A percentile compares a stretch with the other conserved stretches of the same genome.
These are phyloP conservation scores for Globisporangium abappressorium DNA, from an alignment of 352 stramenopile species.

Conservation along the genomic window DNA sequence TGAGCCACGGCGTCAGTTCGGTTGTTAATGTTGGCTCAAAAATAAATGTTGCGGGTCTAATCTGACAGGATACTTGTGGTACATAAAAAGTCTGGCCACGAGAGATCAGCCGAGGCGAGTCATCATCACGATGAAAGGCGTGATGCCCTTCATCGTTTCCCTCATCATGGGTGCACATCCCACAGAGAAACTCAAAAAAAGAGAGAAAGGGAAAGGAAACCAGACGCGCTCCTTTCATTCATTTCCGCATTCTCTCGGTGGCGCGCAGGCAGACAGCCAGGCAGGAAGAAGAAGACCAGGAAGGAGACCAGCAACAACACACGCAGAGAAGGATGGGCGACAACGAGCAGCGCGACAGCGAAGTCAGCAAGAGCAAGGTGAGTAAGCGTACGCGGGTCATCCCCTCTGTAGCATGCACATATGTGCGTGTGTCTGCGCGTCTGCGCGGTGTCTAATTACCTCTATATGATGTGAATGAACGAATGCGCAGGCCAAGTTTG, in stretches of 20 bases:
- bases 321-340: not conserved
- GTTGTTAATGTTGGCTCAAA: too few relatives aligned
- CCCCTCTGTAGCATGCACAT: too few relatives aligned
- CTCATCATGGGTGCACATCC: conserved; percentile 1
- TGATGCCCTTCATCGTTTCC: too few relatives aligned
- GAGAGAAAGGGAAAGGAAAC: not conserved
- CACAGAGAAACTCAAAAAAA: not conserved
- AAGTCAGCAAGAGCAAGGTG: conserved; percentile 6
- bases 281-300: not conserved
- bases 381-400: not conserved
- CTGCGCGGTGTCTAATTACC: not conserved
- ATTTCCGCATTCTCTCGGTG: conserved; percentile 9
- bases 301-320: not conserved
- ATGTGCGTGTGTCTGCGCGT: not conserved
- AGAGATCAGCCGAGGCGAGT: too few relatives aligned
- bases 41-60: too few relatives aligned
- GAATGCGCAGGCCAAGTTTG: conserved; percentile 10
- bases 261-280: not conserved
- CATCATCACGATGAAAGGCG: too few relatives aligned
- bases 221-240: not conserved
- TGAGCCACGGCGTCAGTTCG: too few relatives aligned
- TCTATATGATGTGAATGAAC: not conserved
- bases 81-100: too few relatives aligned
- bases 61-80: too few relatives aligned
- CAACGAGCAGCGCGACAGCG: not conserved